These are phyloP conservation scores for Myriosclerotinia curreyana DNA, from an alignment of 2,329 filamentous ascomycete genomes.

Conservation along the genomic window DNA sequence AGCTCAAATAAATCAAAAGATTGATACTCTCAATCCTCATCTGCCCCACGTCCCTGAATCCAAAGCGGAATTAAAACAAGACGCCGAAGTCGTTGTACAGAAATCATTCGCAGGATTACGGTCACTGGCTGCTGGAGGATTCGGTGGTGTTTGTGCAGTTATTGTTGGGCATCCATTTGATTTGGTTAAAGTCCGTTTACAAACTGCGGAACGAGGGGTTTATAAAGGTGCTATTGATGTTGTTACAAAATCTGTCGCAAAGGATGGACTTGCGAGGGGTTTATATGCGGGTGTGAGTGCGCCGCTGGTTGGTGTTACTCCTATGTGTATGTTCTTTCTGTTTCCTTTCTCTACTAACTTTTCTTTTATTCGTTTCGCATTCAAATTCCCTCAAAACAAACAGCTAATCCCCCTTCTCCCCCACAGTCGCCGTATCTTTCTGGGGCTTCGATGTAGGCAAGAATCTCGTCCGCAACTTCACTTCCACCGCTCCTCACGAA, in stretches of 20 bases:
- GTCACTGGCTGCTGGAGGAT: constrained; percentile 84
- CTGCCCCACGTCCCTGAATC: constrained; percentile 39
- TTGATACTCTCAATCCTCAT: constrained; percentile 35
- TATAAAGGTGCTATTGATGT: constrained; percentile 91
- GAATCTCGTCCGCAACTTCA: constrained; percentile 67
- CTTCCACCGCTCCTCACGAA: constrained; percentile 61
- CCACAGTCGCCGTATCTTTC: constrained; percentile 63
- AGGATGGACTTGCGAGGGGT: constrained; percentile 76
- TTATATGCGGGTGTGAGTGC: constrained; percentile 97
- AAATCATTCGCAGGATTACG: constrained; percentile 60
- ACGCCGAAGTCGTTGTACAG: constrained; percentile 33
- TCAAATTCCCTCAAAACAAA: background rate
- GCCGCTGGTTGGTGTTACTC: constrained; percentile 90
- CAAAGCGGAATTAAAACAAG: constrained; percentile 38
- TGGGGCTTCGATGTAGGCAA: constrained; percentile 97
- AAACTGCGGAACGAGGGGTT: constrained; percentile 91
- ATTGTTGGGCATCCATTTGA: constrained; percentile 96
- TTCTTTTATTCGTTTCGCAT: background rate
- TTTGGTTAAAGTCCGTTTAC: constrained; percentile 93
- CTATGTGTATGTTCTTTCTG: constrained; percentile 77
- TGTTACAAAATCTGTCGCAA: constrained; percentile 80
- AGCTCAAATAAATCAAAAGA: constrained; percentile 34
- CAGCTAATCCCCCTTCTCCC: constrained; percentile 10
- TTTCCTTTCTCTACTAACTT: background rate
- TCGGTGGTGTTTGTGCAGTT: constrained; percentile 91